phyloP scores from a whole-genome alignment of 495 filamentous ascomycete genomes.

The Stereocaulon alpinum region DNA sequence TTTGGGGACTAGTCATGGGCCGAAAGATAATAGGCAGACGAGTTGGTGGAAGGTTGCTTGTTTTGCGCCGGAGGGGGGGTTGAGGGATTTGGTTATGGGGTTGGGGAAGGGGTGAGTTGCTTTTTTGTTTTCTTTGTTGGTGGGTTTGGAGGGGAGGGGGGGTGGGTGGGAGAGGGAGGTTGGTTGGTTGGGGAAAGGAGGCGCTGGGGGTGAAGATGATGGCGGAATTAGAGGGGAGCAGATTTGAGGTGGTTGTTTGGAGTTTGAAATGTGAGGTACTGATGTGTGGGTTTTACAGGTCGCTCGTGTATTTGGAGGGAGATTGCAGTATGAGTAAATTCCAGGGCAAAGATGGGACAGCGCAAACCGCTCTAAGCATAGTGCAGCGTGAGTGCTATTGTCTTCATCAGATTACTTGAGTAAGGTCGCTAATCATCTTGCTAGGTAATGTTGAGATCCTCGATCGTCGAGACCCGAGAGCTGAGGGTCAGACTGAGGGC shows the following conservation, averaged over 20 bases:
- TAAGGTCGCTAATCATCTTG: neutral
- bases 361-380: constrained; percentile 47
- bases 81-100: constrained; percentile 52
- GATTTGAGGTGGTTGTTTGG: neutral
- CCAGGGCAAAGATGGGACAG: constrained; percentile 54
- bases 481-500: constrained; percentile 1
- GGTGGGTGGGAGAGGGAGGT: neutral
- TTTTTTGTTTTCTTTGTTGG: constrained; percentile 10
- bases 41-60: constrained; percentile 67
- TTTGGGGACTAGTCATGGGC: constrained; percentile 38
- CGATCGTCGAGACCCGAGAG: constrained; percentile 9
- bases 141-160: neutral
- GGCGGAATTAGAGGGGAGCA: neutral
- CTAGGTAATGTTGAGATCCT: constrained; percentile 19
- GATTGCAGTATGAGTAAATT: constrained; percentile 53
- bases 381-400: constrained; percentile 52
- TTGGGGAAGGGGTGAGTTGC: constrained; percentile 70
- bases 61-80: constrained; percentile 47
- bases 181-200: neutral
- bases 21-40: constrained; percentile 50
- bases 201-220: neutral
- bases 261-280: neutral
- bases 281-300: constrained; percentile 31
- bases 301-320: constrained; percentile 63
- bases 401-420: neutral